Percentiles rank a stretch among this genome's conserved stretches.
These are phyloP conservation scores for Millerozyma miso DNA, from an alignment of 805 yeast genomes.

Conservation along the genomic window DNA sequence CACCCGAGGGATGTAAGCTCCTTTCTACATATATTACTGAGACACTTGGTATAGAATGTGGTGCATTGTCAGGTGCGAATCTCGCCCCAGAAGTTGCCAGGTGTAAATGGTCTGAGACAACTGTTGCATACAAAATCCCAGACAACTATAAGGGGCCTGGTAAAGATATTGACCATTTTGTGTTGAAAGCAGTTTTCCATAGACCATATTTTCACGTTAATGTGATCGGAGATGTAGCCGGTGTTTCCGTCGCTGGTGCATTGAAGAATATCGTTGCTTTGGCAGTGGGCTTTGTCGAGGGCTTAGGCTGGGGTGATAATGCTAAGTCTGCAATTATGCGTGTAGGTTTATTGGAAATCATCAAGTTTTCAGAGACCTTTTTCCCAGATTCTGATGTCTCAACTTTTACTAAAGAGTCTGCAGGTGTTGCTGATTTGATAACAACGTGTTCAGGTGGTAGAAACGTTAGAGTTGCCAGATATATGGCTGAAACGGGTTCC, in stretches of 20 bases:
- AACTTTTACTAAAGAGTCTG: constrained; percentile 89
- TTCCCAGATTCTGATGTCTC: constrained; percentile 25
- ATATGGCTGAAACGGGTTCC: constrained; percentile 76
- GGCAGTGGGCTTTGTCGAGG: constrained; percentile 97
- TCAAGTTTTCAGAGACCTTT: constrained; percentile 47
- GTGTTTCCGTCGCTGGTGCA: constrained; percentile 96
- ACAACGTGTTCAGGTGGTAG: constrained; percentile 98
- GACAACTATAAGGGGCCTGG: constrained; percentile 64
- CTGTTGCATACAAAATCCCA: constrained; percentile 85
- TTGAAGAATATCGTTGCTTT: constrained; percentile 93
- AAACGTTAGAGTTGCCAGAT: constrained; percentile 86
- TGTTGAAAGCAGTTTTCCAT: constrained; percentile 84
- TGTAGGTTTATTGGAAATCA: constrained; percentile 87
- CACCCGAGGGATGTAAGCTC: constrained; percentile 78
- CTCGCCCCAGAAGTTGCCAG: constrained; percentile 95
- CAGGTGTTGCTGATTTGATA: constrained; percentile 97
- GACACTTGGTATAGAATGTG: constrained; percentile 82
- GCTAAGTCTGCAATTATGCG: constrained; percentile 98
- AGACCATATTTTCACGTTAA: constrained; percentile 97
- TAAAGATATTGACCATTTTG: constrained; percentile 63
- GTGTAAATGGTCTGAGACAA: constrained; percentile 96
- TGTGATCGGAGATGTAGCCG: constrained; percentile 89
- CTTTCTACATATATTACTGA: constrained; percentile 76
- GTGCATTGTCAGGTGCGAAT: constrained; percentile 96
- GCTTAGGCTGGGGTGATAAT: constrained; percentile 98